A percentile compares a stretch with the other conserved stretches of the same genome.
phyloP scores from a whole-genome alignment of 2,329 filamentous ascomycete species.

The Huntiella omanensis region DNA sequence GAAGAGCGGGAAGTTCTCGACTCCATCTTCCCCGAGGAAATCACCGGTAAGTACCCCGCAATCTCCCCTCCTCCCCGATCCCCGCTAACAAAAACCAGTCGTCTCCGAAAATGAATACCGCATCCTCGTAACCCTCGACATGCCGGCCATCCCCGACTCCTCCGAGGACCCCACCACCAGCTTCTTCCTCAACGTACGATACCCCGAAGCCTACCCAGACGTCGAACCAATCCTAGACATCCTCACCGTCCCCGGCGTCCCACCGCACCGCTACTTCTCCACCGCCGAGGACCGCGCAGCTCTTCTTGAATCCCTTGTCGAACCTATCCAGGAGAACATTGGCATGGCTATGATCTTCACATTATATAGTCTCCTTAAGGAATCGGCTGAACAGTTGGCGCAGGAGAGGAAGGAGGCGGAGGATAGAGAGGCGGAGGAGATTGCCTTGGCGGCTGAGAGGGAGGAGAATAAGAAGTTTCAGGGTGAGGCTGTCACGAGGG shows the following conservation, averaged over 20 bases:
- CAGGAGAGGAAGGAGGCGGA: conserved; percentile 49
- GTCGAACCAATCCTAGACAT: conserved; percentile 69
- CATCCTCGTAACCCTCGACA: conserved; percentile 69
- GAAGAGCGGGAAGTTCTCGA: conserved; percentile 97
- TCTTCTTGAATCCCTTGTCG: conserved; percentile 51
- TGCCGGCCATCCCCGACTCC: conserved; percentile 44
- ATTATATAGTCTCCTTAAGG: conserved; percentile 70
- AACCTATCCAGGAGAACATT: conserved; percentile 74
- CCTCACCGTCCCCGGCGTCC: conserved; percentile 48
- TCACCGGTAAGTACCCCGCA: conserved; percentile 46
- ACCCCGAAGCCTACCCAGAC: conserved; percentile 83
- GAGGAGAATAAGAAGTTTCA: conserved; percentile 97
- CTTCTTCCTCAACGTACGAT: conserved; percentile 59
- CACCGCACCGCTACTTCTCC: conserved; percentile 54
- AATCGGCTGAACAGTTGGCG: conserved; percentile 74
- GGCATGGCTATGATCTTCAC: conserved; percentile 98
- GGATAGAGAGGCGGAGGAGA: conserved; percentile 38
- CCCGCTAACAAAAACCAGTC: conserved; percentile 31
- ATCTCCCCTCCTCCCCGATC: not conserved
- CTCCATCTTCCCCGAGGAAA: conserved; percentile 96
- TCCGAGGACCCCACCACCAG: conserved; percentile 49
- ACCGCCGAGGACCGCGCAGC: conserved; percentile 59
- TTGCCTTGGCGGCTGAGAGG: conserved; percentile 44
- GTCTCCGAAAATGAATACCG: conserved; percentile 79
- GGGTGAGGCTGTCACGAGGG: conserved; percentile 70